Evolutionary conservation across 2,329 filamentous ascomycete genomes (phyloP).

Genomic region (Fusarium solani-melongenae): DNA sequence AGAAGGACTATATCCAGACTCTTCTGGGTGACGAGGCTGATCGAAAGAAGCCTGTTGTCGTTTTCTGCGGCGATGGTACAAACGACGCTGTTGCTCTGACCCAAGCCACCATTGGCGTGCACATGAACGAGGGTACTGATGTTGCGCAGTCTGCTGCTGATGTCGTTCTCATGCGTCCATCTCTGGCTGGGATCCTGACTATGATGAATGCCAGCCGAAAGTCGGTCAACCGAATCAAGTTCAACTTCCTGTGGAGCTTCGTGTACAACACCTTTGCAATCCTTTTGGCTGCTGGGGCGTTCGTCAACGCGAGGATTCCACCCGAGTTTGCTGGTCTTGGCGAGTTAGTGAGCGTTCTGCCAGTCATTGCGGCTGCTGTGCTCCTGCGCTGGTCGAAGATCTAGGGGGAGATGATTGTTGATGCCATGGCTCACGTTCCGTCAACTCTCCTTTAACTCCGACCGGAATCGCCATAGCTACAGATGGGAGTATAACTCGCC

Average conservation of each 20-base stretch:
- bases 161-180: slow-evolving; percentile 71
- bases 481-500: neutral
- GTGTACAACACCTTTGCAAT: slow-evolving; percentile 78
- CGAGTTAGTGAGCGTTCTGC: slow-evolving; percentile 79
- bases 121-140: slow-evolving; percentile 72
- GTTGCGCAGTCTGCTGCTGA: slow-evolving; percentile 76
- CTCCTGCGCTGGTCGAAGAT: slow-evolving; percentile 42
- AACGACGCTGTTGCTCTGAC: slow-evolving; percentile 82
- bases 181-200: slow-evolving; percentile 65
- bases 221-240: slow-evolving; percentile 61
- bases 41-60: slow-evolving; percentile 54
- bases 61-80: slow-evolving; percentile 83
- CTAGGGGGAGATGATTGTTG: slow-evolving; percentile 5
- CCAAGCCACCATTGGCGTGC: slow-evolving; percentile 76
- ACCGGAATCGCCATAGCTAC: neutral
- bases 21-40: slow-evolving; percentile 44
- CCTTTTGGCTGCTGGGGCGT: slow-evolving; percentile 73
- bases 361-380: slow-evolving; percentile 63
- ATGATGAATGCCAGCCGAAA: slow-evolving; percentile 65
- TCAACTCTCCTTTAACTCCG: slow-evolving; percentile 6
- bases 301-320: slow-evolving; percentile 63
- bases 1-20: slow-evolving; percentile 56
- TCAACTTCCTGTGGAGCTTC: slow-evolving; percentile 78
- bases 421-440: neutral
- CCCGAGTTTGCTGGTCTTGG: slow-evolving; percentile 76